Conservation (phyloP, 352 stramenopile species). For the Phytophthora europaea region DNA sequence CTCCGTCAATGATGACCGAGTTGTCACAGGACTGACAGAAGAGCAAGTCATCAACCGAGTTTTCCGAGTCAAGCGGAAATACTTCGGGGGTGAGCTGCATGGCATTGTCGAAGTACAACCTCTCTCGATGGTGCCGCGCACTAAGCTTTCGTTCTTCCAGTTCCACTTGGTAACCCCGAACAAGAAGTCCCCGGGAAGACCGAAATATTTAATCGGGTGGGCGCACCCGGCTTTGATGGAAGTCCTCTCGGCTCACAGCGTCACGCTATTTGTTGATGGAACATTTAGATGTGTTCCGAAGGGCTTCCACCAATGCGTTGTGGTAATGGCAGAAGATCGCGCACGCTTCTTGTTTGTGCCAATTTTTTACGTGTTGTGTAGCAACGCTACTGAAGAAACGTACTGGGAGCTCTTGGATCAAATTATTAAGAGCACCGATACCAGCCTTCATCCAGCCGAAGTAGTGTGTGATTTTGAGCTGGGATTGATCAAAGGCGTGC, state of each 20-base stretch:
- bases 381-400: background rate
- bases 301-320: background rate
- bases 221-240: background rate
- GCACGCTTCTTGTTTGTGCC: background rate
- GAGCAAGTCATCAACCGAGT: too few species aligned
- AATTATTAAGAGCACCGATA: background rate
- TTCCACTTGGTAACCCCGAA: background rate
- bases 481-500: background rate
- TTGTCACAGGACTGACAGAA: too few species aligned
- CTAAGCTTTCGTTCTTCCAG: background rate
- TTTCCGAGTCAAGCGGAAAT: too few species aligned
- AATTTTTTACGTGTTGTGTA: background rate
- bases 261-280: background rate
- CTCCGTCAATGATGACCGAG: too few species aligned
- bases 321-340: background rate
- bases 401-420: background rate
- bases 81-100: background rate
- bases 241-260: background rate
- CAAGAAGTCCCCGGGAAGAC: background rate
- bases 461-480: background rate
- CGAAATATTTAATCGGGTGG: background rate
- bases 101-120: background rate
- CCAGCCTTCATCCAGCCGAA: background rate
- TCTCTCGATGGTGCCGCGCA: background rate
- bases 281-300: background rate